Conservation (phyloP, 1,284 basidiomycete species). For the Cutaneotrichosporon sp. region DNA sequence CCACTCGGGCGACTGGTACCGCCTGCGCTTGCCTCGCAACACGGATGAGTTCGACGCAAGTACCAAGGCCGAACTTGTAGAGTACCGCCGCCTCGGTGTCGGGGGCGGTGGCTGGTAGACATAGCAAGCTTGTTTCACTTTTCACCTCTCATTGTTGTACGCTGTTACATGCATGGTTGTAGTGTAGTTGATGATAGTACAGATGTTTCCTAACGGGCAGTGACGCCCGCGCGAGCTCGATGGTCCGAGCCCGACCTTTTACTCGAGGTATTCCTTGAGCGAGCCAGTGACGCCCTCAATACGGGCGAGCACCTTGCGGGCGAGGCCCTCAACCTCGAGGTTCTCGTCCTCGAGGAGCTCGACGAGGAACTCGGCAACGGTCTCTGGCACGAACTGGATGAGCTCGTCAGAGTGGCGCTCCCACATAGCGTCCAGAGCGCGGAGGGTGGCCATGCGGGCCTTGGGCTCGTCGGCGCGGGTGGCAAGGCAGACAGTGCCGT, state of each 20-base stretch:
- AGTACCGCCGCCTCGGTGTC: conserved; percentile 46
- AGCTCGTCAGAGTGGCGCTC: conserved; percentile 60
- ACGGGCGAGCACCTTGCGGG: conserved; percentile 51
- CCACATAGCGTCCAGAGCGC: conserved; percentile 74
- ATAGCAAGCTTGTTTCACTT: not conserved
- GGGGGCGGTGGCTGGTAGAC: conserved; percentile 47
- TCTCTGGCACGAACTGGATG: conserved; percentile 57
- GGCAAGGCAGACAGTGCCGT: conserved; percentile 79
- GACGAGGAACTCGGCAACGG: conserved; percentile 56
- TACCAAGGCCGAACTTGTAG: conserved; percentile 44
- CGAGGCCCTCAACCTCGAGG: conserved; percentile 50
- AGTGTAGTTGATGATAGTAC: conserved; percentile 1
- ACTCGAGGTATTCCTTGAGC: conserved; percentile 52
- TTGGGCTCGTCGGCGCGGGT: conserved; percentile 74
- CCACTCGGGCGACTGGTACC: conserved; percentile 89
- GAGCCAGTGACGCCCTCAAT: conserved; percentile 55
- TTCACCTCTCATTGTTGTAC: conserved; percentile 2
- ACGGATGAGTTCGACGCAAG: conserved; percentile 8
- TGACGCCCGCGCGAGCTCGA: not conserved
- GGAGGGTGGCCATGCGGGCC: conserved; percentile 68
- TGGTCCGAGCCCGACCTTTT: not conserved
- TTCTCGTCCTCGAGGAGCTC: conserved; percentile 58
- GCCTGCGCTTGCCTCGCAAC: conserved; percentile 65
- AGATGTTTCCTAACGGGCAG: conserved; percentile 6
- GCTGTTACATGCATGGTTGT: conserved; percentile 14